Percentiles rank a stretch among this genome's conserved stretches.
phyloP scores from a whole-genome alignment of 805 yeast species.

The Nakazawaea molendinolei region DNA sequence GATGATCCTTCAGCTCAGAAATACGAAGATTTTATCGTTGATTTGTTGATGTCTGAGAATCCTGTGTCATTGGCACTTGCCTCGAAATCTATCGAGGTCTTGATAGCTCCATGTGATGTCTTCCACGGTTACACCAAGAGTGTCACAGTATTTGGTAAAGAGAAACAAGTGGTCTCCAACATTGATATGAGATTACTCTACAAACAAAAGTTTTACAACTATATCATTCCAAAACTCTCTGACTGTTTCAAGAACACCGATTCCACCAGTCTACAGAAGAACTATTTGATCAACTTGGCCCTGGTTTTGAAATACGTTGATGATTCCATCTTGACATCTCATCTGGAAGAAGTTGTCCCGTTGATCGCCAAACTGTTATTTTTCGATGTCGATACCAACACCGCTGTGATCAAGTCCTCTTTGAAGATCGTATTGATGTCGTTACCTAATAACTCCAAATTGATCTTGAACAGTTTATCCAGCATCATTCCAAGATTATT shows the following conservation, averaged over 20 bases:
- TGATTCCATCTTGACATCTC: constrained; percentile 54
- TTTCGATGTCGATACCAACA: constrained; percentile 21
- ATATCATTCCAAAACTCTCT: constrained; percentile 50
- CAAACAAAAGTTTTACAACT: constrained; percentile 73
- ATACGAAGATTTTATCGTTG: constrained; percentile 28
- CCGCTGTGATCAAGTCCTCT: constrained; percentile 17
- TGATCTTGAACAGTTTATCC: constrained; percentile 47
- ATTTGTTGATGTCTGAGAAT: constrained; percentile 24
- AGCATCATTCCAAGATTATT: constrained; percentile 52
- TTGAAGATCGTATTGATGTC: constrained; percentile 19
- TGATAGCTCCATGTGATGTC: constrained; percentile 61
- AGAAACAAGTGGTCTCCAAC: constrained; percentile 31
- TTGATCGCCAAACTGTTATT: constrained; percentile 59
- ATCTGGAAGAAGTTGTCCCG: constrained; percentile 61
- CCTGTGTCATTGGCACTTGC: constrained; percentile 27
- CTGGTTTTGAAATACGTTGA: constrained; percentile 61
- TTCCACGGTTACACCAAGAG: constrained; percentile 37
- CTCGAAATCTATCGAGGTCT: constrained; percentile 54
- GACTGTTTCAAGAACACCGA: constrained; percentile 30
- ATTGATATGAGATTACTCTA: constrained; percentile 61
- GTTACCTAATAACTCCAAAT: constrained; percentile 25
- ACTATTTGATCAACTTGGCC: constrained; percentile 61
- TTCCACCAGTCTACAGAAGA: constrained; percentile 29
- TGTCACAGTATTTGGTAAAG: constrained; percentile 14
- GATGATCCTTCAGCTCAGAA: constrained; percentile 35